A percentile compares a stretch with the other conserved stretches of the same genome.
phyloP scores from a whole-genome alignment of 2,329 filamentous ascomycete species.

The Cytospora chrysosperma region DNA sequence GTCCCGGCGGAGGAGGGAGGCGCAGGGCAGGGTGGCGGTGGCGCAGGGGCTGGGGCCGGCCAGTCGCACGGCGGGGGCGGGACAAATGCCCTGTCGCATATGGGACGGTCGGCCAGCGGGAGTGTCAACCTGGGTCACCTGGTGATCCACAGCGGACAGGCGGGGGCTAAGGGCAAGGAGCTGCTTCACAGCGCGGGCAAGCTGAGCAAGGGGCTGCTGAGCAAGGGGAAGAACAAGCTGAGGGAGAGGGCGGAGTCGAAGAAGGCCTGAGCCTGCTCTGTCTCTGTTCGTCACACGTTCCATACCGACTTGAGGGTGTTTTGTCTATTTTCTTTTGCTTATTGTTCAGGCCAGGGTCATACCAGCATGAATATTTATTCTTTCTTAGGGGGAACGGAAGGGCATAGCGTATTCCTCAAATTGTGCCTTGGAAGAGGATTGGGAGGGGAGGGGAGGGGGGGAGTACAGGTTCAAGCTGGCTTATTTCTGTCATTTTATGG shows the following conservation, averaged over 20 bases:
- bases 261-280: constrained; percentile 4
- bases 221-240: constrained; percentile 86
- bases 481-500: neutral
- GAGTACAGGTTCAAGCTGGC: neutral
- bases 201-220: constrained; percentile 86
- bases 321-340: neutral
- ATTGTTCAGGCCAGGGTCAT: neutral
- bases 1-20: neutral
- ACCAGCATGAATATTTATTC: neutral
- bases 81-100: neutral
- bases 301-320: neutral
- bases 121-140: constrained; percentile 40
- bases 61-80: constrained; percentile 3
- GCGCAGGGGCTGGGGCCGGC: neutral
- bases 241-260: constrained; percentile 42
- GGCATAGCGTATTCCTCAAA: neutral
- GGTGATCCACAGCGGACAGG: constrained; percentile 59
- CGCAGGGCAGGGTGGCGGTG: neutral
- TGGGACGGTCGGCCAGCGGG: constrained; percentile 23
- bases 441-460: no score
- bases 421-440: neutral
- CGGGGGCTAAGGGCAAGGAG: constrained; percentile 85
- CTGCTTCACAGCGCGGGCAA: constrained; percentile 83
- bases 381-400: neutral
- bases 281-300: no score